Base-by-base conservation (phyloP, 108 stramenopile genomes). In the Cyclotella kingstonii region DNA sequence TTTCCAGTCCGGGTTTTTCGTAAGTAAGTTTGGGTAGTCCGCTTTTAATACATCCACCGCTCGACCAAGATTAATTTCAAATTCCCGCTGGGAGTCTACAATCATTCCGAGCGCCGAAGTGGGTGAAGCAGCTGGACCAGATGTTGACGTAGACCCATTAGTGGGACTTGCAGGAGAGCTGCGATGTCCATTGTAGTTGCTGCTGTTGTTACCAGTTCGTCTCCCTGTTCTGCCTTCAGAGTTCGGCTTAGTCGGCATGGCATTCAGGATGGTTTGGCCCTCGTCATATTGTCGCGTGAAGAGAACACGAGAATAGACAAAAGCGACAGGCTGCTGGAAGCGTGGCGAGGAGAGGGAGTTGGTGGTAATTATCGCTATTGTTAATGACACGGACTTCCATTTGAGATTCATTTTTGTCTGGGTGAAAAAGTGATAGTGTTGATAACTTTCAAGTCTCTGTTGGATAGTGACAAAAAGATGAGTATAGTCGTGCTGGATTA, bases 11-110 rank as follows among this genome's bases (percentile, higher is more conserved):
- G 83, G 84, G 64, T 79, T 60, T 3, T 53, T 44, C 4, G 69
- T 70, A 3, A 91, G 54, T 23, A 88, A 61, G 14, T 79, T 59
- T 23, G 83, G 85, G 76, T 91, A 91, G 69, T 91, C 90, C 1
- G 30, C 33, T 44, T 70, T 31, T 4, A 91, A 54, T 0, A 79
- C 75, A 54, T 91, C 90, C 40, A 91, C 56, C 1, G 87, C 83
- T 12, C 75, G 66, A n/a, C 90, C 86, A 35, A 91, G 77, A 8
- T 81, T 72, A 34, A 86, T 44, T 77, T 91, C 87, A 62, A 86
- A 91, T 70, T 89, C 84, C 25, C 72, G 59, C 4, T 75, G 67
- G 27, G 82, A 73, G 36, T 74, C 73, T 19, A 73, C 61, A 2
- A 81, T 63, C 54, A 45, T 61, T 12, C 58, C 29, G 15, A 64